Percentiles rank a stretch among this genome's conserved stretches.
Evolutionary conservation across 768 basidiomycete genomes (phyloP).

Genomic region (Naematelia encephala): DNA sequence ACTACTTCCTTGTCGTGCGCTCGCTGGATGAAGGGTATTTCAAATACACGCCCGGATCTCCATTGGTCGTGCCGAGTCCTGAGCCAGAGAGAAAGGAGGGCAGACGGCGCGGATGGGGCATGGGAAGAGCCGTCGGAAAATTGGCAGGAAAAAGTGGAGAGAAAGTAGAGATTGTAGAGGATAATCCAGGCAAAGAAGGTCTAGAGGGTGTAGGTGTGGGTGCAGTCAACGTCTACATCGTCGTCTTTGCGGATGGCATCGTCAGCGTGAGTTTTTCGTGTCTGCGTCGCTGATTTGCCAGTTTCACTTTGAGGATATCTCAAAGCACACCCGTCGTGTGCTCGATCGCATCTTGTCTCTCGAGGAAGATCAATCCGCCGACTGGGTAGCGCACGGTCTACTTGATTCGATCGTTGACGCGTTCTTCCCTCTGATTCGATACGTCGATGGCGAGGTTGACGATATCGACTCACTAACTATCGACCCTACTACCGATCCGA

Average conservation of each 20-base stretch:
- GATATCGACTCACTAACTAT: conserved; percentile 69
- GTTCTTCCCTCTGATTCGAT: conserved; percentile 72
- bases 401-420: conserved; percentile 92
- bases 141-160: conserved; percentile 35
- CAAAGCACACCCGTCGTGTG: conserved; percentile 77
- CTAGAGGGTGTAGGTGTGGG: conserved; percentile 58
- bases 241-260: conserved; percentile 84
- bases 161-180: conserved; percentile 54
- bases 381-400: conserved; percentile 91
- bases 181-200: conserved; percentile 54
- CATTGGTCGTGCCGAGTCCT: neutral
- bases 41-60: conserved; percentile 49
- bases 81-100: conserved; percentile 16
- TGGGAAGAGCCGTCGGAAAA: conserved; percentile 37
- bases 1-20: conserved; percentile 85
- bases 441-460: conserved; percentile 75
- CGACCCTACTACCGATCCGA: conserved; percentile 49
- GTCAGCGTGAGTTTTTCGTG: conserved; percentile 50
- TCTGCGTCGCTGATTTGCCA: conserved; percentile 44
- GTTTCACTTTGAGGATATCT: conserved; percentile 89
- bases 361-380: conserved; percentile 51
- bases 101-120: conserved; percentile 34
- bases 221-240: conserved; percentile 81
- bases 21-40: conserved; percentile 64
- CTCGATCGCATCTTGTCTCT: conserved; percentile 65